Conservation (phyloP, 2,329 filamentous ascomycete genomes). For the Aspergillus tamarii region DNA sequence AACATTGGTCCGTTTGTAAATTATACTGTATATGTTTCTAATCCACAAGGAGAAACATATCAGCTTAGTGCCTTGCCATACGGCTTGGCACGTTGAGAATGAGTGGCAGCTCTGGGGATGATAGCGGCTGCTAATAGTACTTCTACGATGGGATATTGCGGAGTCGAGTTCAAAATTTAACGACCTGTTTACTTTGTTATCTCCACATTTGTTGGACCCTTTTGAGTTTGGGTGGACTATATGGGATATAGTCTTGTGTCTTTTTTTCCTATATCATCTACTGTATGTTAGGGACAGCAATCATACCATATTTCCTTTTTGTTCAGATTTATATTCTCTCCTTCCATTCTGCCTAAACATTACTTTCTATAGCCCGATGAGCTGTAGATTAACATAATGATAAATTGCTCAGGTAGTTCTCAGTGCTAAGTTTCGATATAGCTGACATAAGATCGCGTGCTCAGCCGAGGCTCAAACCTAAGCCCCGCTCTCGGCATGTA, state of each 20-base stretch:
- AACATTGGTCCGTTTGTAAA: conserved; percentile 24
- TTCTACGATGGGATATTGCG: conserved; percentile 34
- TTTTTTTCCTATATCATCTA: conserved; percentile 34
- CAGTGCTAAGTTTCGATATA: not conserved
- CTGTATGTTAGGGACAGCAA: conserved; percentile 43
- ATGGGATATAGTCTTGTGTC: conserved; percentile 45
- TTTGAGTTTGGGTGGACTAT: conserved; percentile 38
- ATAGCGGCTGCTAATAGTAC: conserved; percentile 26
- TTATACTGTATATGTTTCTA: conserved; percentile 30
- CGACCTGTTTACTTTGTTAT: conserved; percentile 36
- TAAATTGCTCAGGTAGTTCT: no score
- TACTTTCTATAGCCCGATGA: not conserved
- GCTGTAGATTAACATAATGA: not conserved
- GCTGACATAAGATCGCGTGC: conserved; percentile 8
- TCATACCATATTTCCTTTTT: conserved; percentile 39
- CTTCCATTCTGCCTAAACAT: not conserved
- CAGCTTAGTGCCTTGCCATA: not conserved
- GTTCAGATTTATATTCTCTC: conserved; percentile 17
- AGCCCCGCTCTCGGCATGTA: not conserved
- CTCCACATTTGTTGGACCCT: conserved; percentile 28
- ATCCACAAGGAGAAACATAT: conserved; percentile 14
- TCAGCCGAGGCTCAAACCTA: not conserved
- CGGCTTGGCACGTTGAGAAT: conserved; percentile 3
- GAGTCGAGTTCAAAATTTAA: conserved; percentile 40
- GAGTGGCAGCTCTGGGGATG: conserved; percentile 18